A percentile compares a stretch with the other conserved stretches of the same genome.
These are phyloP conservation scores for Jaapia argillacea DNA, from an alignment of 768 basidiomycete species.

Conservation along the genomic window DNA sequence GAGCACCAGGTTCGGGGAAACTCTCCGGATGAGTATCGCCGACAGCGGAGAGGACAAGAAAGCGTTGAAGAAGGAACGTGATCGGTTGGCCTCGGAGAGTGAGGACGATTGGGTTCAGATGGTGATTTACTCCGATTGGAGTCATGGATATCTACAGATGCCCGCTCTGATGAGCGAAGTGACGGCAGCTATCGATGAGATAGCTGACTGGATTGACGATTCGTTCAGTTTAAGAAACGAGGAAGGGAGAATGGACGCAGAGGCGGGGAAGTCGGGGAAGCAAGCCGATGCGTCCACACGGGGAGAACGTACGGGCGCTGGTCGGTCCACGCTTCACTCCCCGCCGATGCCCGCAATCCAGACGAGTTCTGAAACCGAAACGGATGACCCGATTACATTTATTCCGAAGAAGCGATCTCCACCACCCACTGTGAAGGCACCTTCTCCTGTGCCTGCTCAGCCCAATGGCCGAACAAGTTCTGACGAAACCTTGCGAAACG, in stretches of 20 bases:
- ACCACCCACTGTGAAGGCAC: conserved; percentile 12
- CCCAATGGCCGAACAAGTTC: conserved; percentile 14
- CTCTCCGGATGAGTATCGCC: conserved; percentile 47
- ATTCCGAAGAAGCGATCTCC: conserved; percentile 40
- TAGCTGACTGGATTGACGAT: conserved; percentile 87
- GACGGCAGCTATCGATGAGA: conserved; percentile 63
- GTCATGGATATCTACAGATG: conserved; percentile 97
- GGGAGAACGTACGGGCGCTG: conserved; percentile 10
- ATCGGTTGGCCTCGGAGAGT: conserved; percentile 51
- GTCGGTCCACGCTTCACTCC: conserved; percentile 31
- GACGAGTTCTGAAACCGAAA: conserved; percentile 43
- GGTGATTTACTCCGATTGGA: conserved; percentile 93
- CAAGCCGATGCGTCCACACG: conserved; percentile 4
- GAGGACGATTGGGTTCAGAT: conserved; percentile 95
- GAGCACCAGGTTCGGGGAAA: conserved; percentile 54
- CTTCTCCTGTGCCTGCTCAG: conserved; percentile 10
- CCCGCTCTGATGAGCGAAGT: conserved; percentile 76
- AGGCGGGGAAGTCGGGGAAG: not conserved
- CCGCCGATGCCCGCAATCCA: too few species aligned
- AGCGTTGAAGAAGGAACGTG: conserved; percentile 46
- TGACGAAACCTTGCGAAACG: not conserved
- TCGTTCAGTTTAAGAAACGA: conserved; percentile 40
- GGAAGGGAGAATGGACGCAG: not conserved
- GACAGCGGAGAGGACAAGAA: conserved; percentile 19
- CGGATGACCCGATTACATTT: conserved; percentile 67